These are phyloP conservation scores for Solanum raphanifolium DNA, from an alignment of 257 asterid genomes.

Conservation along the genomic window DNA sequence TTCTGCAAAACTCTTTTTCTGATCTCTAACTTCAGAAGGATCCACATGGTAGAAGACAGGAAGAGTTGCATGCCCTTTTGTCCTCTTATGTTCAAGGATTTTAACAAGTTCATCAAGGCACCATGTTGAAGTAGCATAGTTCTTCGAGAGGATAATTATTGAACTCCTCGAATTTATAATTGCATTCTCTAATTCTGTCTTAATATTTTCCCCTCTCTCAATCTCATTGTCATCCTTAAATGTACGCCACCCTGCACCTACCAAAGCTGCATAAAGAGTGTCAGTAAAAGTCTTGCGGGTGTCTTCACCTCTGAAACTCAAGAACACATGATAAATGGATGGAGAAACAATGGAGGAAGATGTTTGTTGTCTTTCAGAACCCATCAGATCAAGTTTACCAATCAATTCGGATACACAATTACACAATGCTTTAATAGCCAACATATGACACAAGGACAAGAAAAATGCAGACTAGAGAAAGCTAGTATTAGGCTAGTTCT, in stretches of 20 bases:
- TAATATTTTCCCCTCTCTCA: neutral
- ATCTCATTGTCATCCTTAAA: neutral
- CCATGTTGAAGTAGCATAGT: slow-evolving; percentile 1
- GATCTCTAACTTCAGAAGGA: neutral
- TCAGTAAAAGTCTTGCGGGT: neutral
- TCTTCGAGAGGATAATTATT: neutral
- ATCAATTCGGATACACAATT: neutral
- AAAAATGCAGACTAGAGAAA: neutral
- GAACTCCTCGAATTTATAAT: neutral
- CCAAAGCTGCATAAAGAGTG: neutral
- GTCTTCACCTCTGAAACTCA: neutral
- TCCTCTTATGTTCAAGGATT: neutral
- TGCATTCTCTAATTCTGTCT: neutral
- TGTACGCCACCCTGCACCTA: neutral
- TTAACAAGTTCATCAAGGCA: slow-evolving; percentile 1
- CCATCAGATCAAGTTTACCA: neutral
- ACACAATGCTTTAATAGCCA: neutral
- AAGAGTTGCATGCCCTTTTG: neutral
- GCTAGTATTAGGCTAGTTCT: neutral
- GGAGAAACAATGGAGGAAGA: neutral
- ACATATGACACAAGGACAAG: neutral
- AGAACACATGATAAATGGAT: neutral
- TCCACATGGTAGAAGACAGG: neutral
- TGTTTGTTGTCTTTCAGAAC: neutral
- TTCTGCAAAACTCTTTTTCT: neutral